Evolutionary conservation across 306 rosid genomes (phyloP), one percentile per base, ranked within the genome.

Genomic region (Purshia tridentata): DNA sequence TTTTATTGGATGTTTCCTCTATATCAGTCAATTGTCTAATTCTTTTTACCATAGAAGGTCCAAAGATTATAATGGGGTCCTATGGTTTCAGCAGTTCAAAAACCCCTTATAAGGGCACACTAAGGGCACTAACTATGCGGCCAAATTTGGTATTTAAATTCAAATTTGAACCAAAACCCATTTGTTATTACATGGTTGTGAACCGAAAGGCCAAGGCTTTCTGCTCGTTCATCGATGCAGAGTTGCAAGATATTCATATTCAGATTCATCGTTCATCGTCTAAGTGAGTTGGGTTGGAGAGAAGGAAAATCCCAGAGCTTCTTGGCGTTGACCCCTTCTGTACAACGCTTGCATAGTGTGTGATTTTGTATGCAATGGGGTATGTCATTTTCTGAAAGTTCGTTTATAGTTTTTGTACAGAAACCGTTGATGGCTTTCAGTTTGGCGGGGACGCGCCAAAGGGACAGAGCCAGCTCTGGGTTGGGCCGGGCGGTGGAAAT

Each of bases 91-190:
- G n/a, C n/a, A n/a, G n/a, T n/a, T n/a, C n/a, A n/a, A n/a, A n/a
- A n/a, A n/a, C n/a, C n/a, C n/a, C n/a, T n/a, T n/a, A n/a, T n/a
- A n/a, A n/a, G n/a, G n/a, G n/a, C 75, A 77, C 35, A 6, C 46
- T 51, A 22, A 64, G 69, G n/a, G 81, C 84, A 23, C 9, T 35
- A 8, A 35, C 67, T 4, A 61, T 42, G n/a, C 53, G 49, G 13
- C 81, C 81, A 20, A 67, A 6, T 11, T 72, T 77, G 6, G 81
- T 81, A 18, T 51, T 40, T 8, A 81, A 67, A 62, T 76, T 63
- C 40, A 67, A 54, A 62, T 81, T 77, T 46, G 84, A 76, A 46
- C 14, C 72, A 20, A 67, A 29, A 76, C 60, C 81, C 85, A 76
- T 4, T 53, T 67, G 72, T 40, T 20, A 67, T 51, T 4, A 73